Conservation (phyloP, 2,329 filamentous ascomycete species). For the Ceratocystis albifundus region DNA sequence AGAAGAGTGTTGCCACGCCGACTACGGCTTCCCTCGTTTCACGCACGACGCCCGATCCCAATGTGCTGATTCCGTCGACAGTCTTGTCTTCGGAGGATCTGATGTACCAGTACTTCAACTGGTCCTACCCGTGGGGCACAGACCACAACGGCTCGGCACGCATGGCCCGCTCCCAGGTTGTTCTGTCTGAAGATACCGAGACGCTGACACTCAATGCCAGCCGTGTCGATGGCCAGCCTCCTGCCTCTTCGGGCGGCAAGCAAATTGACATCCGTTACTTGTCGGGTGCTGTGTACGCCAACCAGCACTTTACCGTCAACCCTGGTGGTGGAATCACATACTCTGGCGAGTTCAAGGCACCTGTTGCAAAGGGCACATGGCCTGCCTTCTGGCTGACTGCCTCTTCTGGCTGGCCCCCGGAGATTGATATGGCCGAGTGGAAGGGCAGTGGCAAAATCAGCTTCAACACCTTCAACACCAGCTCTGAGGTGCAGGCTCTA, state of each 20-base stretch:
- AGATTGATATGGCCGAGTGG: slow-evolving; percentile 51
- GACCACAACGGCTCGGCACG: slow-evolving; percentile 47
- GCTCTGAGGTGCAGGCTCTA: slow-evolving; percentile 35
- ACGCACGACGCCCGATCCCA: slow-evolving; percentile 30
- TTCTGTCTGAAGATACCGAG: slow-evolving; percentile 34
- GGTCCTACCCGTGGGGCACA: slow-evolving; percentile 44
- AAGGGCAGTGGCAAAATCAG: slow-evolving; percentile 46
- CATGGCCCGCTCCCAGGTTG: slow-evolving; percentile 40
- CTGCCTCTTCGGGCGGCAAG: slow-evolving; percentile 32
- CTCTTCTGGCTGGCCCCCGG: slow-evolving; percentile 45
- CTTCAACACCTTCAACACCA: slow-evolving; percentile 46
- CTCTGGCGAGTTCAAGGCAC: slow-evolving; percentile 33
- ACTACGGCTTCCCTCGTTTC: slow-evolving; percentile 23
- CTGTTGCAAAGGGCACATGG: slow-evolving; percentile 39
- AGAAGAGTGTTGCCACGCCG: not conserved
- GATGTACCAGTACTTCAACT: slow-evolving; percentile 37
- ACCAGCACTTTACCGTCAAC: slow-evolving; percentile 33
- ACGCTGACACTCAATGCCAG: slow-evolving; percentile 35
- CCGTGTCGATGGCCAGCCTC: slow-evolving; percentile 33
- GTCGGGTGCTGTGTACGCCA: slow-evolving; percentile 36
- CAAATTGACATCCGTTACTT: slow-evolving; percentile 41
- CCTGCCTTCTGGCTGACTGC: slow-evolving; percentile 49
- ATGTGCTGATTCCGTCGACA: slow-evolving; percentile 24
- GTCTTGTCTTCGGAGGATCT: slow-evolving; percentile 24
- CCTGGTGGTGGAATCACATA: slow-evolving; percentile 35